Percentiles rank a stretch among this genome's conserved stretches.
Conservation (phyloP, 2,329 filamentous ascomycete genomes). For the Plenodomus biglobosus region DNA sequence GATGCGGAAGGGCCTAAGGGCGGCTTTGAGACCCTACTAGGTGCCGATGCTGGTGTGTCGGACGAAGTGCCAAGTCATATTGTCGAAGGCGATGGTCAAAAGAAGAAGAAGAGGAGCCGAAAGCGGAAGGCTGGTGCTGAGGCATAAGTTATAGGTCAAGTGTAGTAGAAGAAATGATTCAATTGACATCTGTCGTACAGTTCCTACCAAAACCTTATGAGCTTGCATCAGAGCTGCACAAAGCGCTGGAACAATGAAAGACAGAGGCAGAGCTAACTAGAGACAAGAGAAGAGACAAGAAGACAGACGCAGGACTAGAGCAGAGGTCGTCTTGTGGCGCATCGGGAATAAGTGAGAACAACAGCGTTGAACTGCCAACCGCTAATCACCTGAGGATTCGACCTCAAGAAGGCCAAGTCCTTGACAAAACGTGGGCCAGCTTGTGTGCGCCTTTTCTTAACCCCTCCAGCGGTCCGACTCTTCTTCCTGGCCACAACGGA, state of each 20-base stretch:
- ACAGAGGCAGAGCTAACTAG: no score
- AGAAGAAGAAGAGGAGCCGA: slow-evolving; percentile 30
- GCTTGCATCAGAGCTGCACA: background rate
- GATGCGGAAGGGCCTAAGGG: slow-evolving; percentile 56
- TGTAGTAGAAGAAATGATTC: background rate
- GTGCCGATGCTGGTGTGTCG: slow-evolving; percentile 8
- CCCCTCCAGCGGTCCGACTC: no score
- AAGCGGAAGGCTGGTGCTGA: slow-evolving; percentile 23
- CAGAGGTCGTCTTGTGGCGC: background rate
- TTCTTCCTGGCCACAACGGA: no score
- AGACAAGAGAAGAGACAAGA: background rate
- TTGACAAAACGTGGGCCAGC: no score
- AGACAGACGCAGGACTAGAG: background rate
- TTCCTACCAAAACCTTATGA: background rate
- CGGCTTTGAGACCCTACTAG: slow-evolving; percentile 40
- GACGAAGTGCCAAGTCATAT: slow-evolving; percentile 9
- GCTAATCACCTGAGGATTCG: background rate
- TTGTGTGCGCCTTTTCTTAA: background rate
- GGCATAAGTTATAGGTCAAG: slow-evolving; percentile 1
- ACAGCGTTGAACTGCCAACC: background rate
- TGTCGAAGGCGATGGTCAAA: slow-evolving; percentile 23
- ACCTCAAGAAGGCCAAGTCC: background rate
- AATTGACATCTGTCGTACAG: background rate
- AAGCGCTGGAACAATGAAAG: background rate
- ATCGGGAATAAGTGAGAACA: background rate